Conservation (phyloP, 257 asterid genomes). For the Solanum sejunctum region DNA sequence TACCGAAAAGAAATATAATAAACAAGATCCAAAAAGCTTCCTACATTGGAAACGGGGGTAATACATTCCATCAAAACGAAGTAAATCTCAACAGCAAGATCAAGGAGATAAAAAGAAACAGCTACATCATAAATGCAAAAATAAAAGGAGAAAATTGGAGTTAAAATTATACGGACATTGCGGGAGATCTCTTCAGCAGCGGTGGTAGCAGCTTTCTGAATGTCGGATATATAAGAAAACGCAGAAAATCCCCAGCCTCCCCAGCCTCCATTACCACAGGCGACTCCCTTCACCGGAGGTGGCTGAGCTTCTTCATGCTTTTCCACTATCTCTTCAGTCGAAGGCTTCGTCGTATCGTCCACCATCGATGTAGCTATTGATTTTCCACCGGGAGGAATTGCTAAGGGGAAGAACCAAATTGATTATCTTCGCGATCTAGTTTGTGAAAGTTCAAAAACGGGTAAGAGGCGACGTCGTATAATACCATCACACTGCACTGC, state of each 20-base stretch:
- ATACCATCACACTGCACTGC: not conserved
- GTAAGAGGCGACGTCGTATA: not conserved
- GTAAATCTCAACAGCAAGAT: not conserved
- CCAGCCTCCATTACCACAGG: slow-evolving; percentile 51
- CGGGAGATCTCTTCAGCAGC: slow-evolving; percentile 96
- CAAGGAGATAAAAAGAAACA: not conserved
- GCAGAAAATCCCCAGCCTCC: slow-evolving; percentile 83
- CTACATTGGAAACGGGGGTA: not conserved
- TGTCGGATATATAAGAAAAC: slow-evolving; percentile 64
- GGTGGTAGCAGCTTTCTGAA: slow-evolving; percentile 65
- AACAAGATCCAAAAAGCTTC: not conserved
- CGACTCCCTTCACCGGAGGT: slow-evolving; percentile 12
- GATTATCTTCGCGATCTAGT: slow-evolving; percentile 1
- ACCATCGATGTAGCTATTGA: slow-evolving; percentile 23
- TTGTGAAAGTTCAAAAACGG: not conserved
- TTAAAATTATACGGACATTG: slow-evolving; percentile 27
- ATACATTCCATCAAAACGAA: not conserved
- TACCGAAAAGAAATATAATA: not conserved
- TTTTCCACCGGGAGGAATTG: not conserved
- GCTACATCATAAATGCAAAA: not conserved
- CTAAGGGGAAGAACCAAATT: not conserved
- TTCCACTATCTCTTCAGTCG: slow-evolving; percentile 38
- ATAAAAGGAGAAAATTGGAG: not conserved
- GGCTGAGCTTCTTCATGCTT: slow-evolving; percentile 9
- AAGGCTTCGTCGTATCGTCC: slow-evolving; percentile 26